phyloP scores from a whole-genome alignment of 2,329 filamentous ascomycete genomes.

The Penicillium sp. region DNA sequence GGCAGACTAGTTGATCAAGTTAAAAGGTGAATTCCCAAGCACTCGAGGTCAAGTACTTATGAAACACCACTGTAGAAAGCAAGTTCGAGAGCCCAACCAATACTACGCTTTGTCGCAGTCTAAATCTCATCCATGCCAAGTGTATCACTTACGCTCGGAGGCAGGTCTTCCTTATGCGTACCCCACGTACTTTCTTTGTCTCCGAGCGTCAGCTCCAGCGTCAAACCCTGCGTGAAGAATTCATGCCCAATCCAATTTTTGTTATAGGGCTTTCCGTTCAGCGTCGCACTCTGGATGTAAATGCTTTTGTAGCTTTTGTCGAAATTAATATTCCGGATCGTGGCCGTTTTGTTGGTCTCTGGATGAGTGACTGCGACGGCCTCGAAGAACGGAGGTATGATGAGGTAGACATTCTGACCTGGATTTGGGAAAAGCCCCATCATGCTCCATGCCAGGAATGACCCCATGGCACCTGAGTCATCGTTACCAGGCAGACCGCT shows the following conservation, averaged over 20 bases:
- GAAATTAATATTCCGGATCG: conserved; percentile 61
- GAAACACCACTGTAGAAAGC: background rate
- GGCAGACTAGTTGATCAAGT: too few species aligned
- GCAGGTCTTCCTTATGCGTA: conserved; percentile 59
- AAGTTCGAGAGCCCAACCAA: background rate
- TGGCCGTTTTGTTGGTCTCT: conserved; percentile 61
- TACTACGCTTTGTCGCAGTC: background rate
- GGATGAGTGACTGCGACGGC: conserved; percentile 59
- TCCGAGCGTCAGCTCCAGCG: conserved; percentile 64
- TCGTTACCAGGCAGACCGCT: conserved; percentile 68
- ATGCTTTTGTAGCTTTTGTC: conserved; percentile 59
- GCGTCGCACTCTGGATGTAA: conserved; percentile 66
- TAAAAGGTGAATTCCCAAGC: too few species aligned
- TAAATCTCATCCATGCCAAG: conserved; percentile 6
- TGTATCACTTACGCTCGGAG: conserved; percentile 47
- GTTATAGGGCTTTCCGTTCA: conserved; percentile 62
- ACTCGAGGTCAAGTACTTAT: too few species aligned
- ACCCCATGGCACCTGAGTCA: conserved; percentile 69
- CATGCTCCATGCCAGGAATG: conserved; percentile 66
- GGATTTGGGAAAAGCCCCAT: conserved; percentile 69
- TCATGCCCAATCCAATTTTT: conserved; percentile 69
- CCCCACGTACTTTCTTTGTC: conserved; percentile 66
- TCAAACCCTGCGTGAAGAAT: conserved; percentile 66
- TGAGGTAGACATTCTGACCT: conserved; percentile 68
- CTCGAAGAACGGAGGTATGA: conserved; percentile 67